Evolutionary conservation across 176 grass and related monocot species (phyloP).

Genomic region (Aegilops bicornis): DNA sequence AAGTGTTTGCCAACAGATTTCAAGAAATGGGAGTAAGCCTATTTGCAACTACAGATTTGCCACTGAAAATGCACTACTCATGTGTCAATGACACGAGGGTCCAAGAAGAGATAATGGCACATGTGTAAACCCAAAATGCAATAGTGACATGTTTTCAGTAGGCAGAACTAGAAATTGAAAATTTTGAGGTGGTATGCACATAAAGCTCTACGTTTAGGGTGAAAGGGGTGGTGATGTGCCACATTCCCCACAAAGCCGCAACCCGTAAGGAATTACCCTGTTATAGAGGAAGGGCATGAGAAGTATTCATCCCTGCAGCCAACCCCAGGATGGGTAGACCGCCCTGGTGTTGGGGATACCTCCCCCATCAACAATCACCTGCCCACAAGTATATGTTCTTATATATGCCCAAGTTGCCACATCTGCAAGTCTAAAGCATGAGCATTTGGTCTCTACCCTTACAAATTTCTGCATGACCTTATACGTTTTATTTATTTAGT

Average conservation of each 20-base stretch:
- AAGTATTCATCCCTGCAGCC: background rate
- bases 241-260: background rate
- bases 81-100: background rate
- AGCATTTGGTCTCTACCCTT: background rate
- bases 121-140: background rate
- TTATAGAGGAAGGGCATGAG: background rate
- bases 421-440: background rate
- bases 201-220: background rate
- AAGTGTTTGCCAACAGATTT: background rate
- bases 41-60: background rate
- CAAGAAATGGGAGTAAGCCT: background rate
- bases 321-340: background rate
- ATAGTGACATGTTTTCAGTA: background rate
- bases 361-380: background rate
- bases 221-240: background rate
- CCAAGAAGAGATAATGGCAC: background rate
- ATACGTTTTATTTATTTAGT: background rate
- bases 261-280: background rate
- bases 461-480: background rate
- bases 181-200: background rate
- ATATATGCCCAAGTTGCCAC: background rate
- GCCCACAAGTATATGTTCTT: background rate
- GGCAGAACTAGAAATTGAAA: background rate
- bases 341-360: background rate
- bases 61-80: background rate